A percentile compares a stretch with the other conserved stretches of the same genome.
phyloP scores from a whole-genome alignment of 1,284 basidiomycete species.

The Tilletia walkeri region DNA sequence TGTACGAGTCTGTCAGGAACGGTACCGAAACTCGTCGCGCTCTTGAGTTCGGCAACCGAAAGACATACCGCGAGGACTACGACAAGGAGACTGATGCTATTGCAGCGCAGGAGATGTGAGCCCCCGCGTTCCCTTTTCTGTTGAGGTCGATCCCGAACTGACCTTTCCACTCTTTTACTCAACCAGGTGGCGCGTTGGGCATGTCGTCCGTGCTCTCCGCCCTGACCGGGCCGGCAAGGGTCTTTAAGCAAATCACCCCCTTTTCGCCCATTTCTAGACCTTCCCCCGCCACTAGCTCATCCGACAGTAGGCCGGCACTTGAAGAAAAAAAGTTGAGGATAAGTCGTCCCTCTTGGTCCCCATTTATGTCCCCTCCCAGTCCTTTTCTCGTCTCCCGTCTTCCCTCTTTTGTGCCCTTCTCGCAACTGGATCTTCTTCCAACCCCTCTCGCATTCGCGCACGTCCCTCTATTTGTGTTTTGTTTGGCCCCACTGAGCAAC shows the following conservation, averaged over 20 bases:
- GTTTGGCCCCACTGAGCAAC: too few species aligned
- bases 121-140: background rate
- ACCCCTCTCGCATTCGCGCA: too few species aligned
- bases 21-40: slow-evolving; percentile 96
- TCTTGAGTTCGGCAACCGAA: slow-evolving; percentile 89
- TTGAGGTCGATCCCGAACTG: background rate
- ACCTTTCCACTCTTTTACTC: background rate
- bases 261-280: too few species aligned
- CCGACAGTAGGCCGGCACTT: background rate
- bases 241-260: background rate
- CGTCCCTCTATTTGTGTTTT: too few species aligned
- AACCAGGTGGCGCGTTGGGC: slow-evolving; percentile 41
- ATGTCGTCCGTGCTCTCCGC: slow-evolving; percentile 50
- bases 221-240: slow-evolving; percentile 32
- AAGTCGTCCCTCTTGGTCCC: background rate
- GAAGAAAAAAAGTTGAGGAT: background rate
- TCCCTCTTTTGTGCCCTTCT: too few species aligned
- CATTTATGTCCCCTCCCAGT: too few species aligned
- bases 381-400: too few species aligned
- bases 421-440: too few species aligned
- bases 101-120: slow-evolving; percentile 92
- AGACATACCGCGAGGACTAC: slow-evolving; percentile 90
- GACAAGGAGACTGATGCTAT: slow-evolving; percentile 92
- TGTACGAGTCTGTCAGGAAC: slow-evolving; percentile 90
- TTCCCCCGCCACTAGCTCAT: too few species aligned